Base-by-base conservation (phyloP, 2,329 filamentous ascomycete genomes). In the Fusarium praegraminearum region DNA sequence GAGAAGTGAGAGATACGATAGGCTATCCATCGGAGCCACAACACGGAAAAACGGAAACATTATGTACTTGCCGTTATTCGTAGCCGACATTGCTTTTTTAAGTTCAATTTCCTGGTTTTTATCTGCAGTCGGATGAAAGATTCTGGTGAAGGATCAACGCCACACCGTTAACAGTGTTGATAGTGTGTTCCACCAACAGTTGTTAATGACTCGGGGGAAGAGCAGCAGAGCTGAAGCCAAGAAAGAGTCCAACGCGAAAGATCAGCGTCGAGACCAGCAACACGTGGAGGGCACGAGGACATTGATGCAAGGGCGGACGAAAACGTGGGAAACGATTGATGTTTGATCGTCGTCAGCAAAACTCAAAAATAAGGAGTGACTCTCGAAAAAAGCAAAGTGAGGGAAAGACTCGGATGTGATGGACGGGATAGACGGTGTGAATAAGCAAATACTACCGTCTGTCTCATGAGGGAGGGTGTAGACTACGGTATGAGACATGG, bases 221-320 rank as follows among this genome's bases (percentile, higher is more conserved):
- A 20, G 51, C n/a, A 57, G 24, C 28, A 32, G 44, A 57, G 33
- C 47, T 66, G 36, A 55, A 40, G 0, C 40, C 15, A 40, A 49
- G 36, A 65, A 47, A 33, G 15, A 47, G 18, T 50, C 35, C n/a
- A 33, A 36, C 20, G 12, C n/a, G 8, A 32, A 20, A 33, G 12
- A 22, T 26, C 24, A 44, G 36, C 43, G 18, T 59, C 56, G 33
- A 45, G 49, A 53, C 36, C 22, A 57, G 52, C 49, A 50, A 67
- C 71, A 75, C 73, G 73, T 73, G 73, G 70, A 74, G 41, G 53
- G 41, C 68, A 74, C 71, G 65, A 69, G 49, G 57, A 35, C n/a
- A 53, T 51, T 47, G 30, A 53, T 57, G 50, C 49, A 65, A 54
- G 59, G 50, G 62, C 33, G 50, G 49, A 43, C 43, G 24, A 53